A percentile compares a stretch with the other conserved stretches of the same genome.
phyloP scores from a whole-genome alignment of 257 asterid species.

The Przewalskia tangutica region DNA sequence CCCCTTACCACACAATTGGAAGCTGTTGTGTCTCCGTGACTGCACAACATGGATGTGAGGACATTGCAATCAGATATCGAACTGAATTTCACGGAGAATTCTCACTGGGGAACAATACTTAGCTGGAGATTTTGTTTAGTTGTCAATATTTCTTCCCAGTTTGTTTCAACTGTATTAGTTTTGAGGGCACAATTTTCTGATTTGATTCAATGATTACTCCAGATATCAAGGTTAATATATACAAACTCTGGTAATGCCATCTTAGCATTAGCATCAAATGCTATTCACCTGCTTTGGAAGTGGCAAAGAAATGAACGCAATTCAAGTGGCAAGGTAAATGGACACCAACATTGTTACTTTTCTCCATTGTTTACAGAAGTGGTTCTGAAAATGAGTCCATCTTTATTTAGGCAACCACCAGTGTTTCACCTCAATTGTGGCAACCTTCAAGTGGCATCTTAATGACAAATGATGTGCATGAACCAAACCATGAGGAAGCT shows the following conservation, averaged over 20 bases:
- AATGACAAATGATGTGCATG: slow-evolving; percentile 42
- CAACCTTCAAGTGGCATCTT: slow-evolving; percentile 48
- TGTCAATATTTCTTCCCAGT: not conserved
- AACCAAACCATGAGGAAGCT: slow-evolving; percentile 40
- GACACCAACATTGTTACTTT: not conserved
- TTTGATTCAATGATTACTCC: slow-evolving; percentile 5
- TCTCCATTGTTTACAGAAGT: not conserved
- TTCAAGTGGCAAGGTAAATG: slow-evolving; percentile 66
- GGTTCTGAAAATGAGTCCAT: not conserved
- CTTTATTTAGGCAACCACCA: slow-evolving; percentile 34
- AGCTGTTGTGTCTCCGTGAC: not conserved
- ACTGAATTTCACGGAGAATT: not conserved
- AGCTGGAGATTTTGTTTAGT: not conserved
- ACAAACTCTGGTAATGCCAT: slow-evolving; percentile 78
- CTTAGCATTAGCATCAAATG: slow-evolving; percentile 85
- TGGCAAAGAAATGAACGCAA: slow-evolving; percentile 90
- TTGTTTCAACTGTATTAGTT: not conserved
- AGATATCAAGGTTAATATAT: slow-evolving; percentile 84
- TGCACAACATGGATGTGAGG: not conserved
- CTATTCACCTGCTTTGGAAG: slow-evolving; percentile 89
- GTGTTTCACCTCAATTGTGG: slow-evolving; percentile 42
- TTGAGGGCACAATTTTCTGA: not conserved
- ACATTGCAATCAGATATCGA: not conserved
- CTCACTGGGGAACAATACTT: not conserved
- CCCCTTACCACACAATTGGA: not conserved